Evolutionary conservation across 2,329 filamentous ascomycete species (phyloP).

Genomic region (Lasiodiplodia citricola): DNA sequence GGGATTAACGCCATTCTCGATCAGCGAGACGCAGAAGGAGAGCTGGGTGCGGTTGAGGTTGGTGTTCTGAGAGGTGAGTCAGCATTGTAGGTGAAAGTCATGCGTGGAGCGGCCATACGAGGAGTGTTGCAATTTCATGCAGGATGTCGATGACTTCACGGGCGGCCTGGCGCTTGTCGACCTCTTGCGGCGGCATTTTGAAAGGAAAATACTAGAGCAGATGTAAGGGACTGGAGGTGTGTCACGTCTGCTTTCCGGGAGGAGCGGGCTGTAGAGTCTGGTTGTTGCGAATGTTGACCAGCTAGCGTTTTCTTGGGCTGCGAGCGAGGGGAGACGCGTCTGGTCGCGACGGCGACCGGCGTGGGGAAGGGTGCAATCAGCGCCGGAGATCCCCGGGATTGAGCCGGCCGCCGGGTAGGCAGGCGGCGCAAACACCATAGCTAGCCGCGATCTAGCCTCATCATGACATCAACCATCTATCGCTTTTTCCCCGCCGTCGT

Average conservation of each 20-base stretch:
- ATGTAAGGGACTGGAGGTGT: background rate
- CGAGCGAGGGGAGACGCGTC: constrained; percentile 6
- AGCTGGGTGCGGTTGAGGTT: constrained; percentile 88
- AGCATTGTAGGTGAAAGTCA: background rate
- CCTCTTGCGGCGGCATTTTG: constrained; percentile 39
- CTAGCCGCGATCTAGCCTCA: background rate
- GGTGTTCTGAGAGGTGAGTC: constrained; percentile 72
- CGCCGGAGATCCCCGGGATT: background rate
- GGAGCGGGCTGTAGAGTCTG: background rate
- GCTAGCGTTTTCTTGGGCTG: background rate
- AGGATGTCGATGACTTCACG: constrained; percentile 84
- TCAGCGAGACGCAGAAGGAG: constrained; percentile 93
- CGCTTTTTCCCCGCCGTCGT: background rate
- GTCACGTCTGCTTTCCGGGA: no score
- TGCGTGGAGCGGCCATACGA: constrained; percentile 63
- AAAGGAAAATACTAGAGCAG: background rate
- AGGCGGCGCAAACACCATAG: constrained; percentile 3
- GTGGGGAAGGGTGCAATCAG: background rate
- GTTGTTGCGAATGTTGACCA: background rate
- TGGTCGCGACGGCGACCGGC: constrained; percentile 6
- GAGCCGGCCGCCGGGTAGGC: constrained; percentile 1
- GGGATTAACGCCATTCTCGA: constrained; percentile 96
- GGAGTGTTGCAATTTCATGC: constrained; percentile 83
- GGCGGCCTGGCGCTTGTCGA: constrained; percentile 75
- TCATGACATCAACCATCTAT: constrained; percentile 18